Evolutionary conservation across 306 rosid species (phyloP).

Genomic region (Gillenia trifoliata): DNA sequence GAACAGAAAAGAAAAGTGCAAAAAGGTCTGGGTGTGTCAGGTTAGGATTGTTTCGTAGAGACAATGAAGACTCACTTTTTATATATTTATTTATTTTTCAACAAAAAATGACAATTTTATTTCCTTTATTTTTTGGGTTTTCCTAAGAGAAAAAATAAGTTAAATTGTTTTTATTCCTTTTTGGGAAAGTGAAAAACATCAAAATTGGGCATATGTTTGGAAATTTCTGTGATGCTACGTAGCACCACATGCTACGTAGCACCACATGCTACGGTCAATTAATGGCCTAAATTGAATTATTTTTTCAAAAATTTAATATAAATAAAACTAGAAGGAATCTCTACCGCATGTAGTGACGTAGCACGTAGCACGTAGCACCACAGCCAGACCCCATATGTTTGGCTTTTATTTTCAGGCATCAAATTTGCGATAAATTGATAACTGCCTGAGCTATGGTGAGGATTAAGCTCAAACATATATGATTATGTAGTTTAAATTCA

Average conservation of each 20-base stretch:
- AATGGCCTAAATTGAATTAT: too few relatives aligned
- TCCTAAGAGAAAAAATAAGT: not conserved
- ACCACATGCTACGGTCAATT: too few relatives aligned
- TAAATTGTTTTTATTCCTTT: not conserved
- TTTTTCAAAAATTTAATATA: too few relatives aligned
- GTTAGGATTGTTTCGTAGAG: not conserved
- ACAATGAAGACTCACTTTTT: not conserved
- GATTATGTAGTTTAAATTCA: too few relatives aligned
- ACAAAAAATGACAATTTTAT: too few relatives aligned
- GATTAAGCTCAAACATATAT: not conserved
- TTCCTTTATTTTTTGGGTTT: not conserved
- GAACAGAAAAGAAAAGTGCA: not conserved
- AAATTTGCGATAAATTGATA: not conserved
- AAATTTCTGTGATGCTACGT: too few relatives aligned
- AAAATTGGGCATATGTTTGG: too few relatives aligned
- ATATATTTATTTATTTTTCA: not conserved
- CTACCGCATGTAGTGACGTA: too few relatives aligned
- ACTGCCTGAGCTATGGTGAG: not conserved
- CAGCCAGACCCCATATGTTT: too few relatives aligned
- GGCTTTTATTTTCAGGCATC: not conserved
- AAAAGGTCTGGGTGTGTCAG: fast-evolving
- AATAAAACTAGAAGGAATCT: too few relatives aligned
- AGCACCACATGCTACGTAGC: too few relatives aligned
- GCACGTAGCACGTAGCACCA: too few relatives aligned
- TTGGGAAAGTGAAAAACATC: not conserved